phyloP scores from a whole-genome alignment of 2,329 filamentous ascomycete genomes.

The Curvularia verruculosa region DNA sequence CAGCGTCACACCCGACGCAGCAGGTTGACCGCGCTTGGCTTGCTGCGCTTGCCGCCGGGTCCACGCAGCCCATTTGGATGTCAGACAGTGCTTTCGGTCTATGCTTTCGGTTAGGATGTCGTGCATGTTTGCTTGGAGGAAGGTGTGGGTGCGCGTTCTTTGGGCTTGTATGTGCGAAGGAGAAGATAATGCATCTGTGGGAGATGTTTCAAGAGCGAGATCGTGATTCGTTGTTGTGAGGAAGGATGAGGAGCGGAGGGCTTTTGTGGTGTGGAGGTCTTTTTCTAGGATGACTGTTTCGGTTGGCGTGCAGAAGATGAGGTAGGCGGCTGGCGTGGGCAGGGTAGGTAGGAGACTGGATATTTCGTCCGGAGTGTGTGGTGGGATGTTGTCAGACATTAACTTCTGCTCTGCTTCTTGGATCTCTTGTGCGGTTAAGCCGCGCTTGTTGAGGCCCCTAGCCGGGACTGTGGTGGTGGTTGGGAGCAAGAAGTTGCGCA shows the following conservation, averaged over 20 bases:
- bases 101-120: slow-evolving; percentile 46
- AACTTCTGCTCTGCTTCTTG: neutral
- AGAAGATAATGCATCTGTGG: neutral
- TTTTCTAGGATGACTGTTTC: slow-evolving; percentile 62
- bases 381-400: neutral
- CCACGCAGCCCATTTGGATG: slow-evolving; percentile 32
- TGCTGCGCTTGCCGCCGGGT: slow-evolving; percentile 19
- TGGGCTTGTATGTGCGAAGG: neutral
- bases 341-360: slow-evolving; percentile 43
- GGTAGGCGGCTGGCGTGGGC: slow-evolving; percentile 62
- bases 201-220: slow-evolving; percentile 18
- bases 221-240: slow-evolving; percentile 66
- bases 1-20: slow-evolving; percentile 31
- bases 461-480: neutral
- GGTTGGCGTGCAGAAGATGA: slow-evolving; percentile 60
- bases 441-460: neutral
- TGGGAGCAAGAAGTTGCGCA: slow-evolving; percentile 55
- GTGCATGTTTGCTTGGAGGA: slow-evolving; percentile 23
- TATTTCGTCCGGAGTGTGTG: slow-evolving; percentile 34
- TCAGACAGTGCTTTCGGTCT: slow-evolving; percentile 40
- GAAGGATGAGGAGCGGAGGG: slow-evolving; percentile 57
- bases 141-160: slow-evolving; percentile 13
- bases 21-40: neutral
- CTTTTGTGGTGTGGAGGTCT: slow-evolving; percentile 56
- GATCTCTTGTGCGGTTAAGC: neutral